Evolutionary conservation across 306 rosid genomes (phyloP).

Genomic region (Malus sylvestris): DNA sequence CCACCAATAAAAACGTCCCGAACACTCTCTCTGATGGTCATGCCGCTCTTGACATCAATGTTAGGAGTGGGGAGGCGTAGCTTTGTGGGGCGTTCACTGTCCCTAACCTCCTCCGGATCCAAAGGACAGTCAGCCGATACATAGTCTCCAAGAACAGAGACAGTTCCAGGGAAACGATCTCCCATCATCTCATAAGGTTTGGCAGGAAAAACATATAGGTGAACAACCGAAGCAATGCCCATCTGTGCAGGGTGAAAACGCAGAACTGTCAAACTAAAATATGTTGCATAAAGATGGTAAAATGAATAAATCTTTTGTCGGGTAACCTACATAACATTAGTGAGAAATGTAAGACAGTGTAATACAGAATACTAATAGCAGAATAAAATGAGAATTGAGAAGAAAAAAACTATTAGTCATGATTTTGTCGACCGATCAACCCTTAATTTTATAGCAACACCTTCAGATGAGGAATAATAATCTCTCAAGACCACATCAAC

Average conservation of each 20-base stretch:
- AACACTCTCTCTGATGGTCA: slow-evolving; percentile 92
- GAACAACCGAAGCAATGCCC: slow-evolving; percentile 93
- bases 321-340: background rate
- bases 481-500: background rate
- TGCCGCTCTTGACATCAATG: slow-evolving; percentile 57
- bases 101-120: slow-evolving; percentile 98
- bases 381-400: background rate
- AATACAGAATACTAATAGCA: background rate
- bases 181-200: slow-evolving; percentile 97
- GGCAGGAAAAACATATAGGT: slow-evolving; percentile 91
- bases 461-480: background rate
- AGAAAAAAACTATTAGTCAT: background rate
- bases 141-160: slow-evolving; percentile 96
- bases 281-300: background rate
- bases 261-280: slow-evolving; percentile 44
- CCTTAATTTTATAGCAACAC: background rate
- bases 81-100: slow-evolving; percentile 94
- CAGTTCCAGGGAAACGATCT: slow-evolving; percentile 63
- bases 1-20: slow-evolving; percentile 92
- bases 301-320: background rate
- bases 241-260: slow-evolving; percentile 78
- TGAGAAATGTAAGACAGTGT: background rate
- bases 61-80: slow-evolving; percentile 88
- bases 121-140: slow-evolving; percentile 83
- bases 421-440: background rate